Conservation (phyloP, 192 early-diverging fungal genomes). For the Umbelopsis sp. region DNA sequence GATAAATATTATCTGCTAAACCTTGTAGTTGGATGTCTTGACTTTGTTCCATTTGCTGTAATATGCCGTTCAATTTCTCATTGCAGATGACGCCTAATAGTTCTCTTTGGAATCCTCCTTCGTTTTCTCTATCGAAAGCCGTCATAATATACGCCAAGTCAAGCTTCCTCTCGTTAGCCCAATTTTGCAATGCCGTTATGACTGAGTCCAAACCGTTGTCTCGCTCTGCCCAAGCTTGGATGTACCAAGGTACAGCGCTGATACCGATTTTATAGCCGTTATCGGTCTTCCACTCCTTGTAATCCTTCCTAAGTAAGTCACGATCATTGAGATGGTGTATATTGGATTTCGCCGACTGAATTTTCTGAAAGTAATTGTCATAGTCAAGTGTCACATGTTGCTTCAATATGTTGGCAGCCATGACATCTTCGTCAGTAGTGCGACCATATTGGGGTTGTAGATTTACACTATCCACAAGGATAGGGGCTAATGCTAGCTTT, state of each 20-base stretch:
- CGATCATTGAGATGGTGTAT: slow-evolving; percentile 43
- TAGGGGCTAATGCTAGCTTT: slow-evolving; percentile 55
- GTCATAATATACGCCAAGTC: slow-evolving; percentile 63
- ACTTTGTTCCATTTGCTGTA: slow-evolving; percentile 38
- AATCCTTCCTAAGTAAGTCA: slow-evolving; percentile 72
- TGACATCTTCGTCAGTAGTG: slow-evolving; percentile 48
- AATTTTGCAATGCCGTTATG: slow-evolving; percentile 29
- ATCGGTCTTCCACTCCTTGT: slow-evolving; percentile 64
- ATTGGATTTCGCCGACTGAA: slow-evolving; percentile 58
- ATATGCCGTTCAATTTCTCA: slow-evolving; percentile 16
- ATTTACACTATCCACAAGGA: slow-evolving; percentile 71
- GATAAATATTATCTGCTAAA: slow-evolving; percentile 4
- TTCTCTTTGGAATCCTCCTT: slow-evolving; percentile 62
- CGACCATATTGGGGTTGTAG: slow-evolving; percentile 52
- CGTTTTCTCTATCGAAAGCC: slow-evolving; percentile 44
- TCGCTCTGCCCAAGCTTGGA: slow-evolving; percentile 51
- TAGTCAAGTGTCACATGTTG: slow-evolving; percentile 8
- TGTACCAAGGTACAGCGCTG: slow-evolving; percentile 53
- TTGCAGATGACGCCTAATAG: slow-evolving; percentile 46
- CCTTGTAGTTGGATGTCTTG: slow-evolving; percentile 37
- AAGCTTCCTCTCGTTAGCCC: slow-evolving; percentile 41
- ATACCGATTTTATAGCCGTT: slow-evolving; percentile 58
- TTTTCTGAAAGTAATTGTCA: slow-evolving; percentile 38
- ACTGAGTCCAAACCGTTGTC: slow-evolving; percentile 42
- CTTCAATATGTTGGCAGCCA: slow-evolving; percentile 43